Evolutionary conservation across 2,329 filamentous ascomycete genomes (phyloP), one percentile per base, ranked within the genome.

Genomic region (Colletotrichum cuscutae): DNA sequence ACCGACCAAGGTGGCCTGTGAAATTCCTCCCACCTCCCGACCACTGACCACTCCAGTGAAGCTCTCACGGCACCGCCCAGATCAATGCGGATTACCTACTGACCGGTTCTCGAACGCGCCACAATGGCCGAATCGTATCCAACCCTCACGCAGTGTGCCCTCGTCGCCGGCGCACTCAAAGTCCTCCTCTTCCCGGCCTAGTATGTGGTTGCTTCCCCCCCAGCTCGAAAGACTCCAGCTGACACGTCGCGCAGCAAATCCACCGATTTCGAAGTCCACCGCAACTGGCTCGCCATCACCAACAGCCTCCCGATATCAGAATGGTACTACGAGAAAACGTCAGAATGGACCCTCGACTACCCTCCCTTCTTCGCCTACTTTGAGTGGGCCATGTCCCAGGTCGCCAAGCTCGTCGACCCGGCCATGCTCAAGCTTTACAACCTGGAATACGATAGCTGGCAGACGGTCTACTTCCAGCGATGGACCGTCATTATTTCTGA

Each of bases 301-400:
- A 89, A 98, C 84, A 97, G 94, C 74, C 88, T 98, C 24, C 94
- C 96, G 3, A 84, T 95, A 63, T 91, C 93, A 82, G 88, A 97
- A 77, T 99, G 97, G 97, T 99, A 99, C 84, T 95, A 93, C 80
- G 97, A 99, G 87, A 93, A 95, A 85, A 98, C 95, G 2, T 99
- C 97, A 72, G 95, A 98, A 94, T 99, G 97, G 97, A 99, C 97
- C 0, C 92, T 99, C 79, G 97, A 99, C 85, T 99, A 99, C 81
- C 97, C 97, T 37, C 97, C 97, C 8, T 98, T 98, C 85, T 99
- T 99, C 80, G 97, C 97, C 77, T 95, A 94, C 81, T 98, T 98
- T 84, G 97, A 99, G 87, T 98, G 95, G 95, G 81, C 91, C 57
- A 88, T 99, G 78, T 97, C 96, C 59, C 94, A 97, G 78, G 86